Evolutionary conservation across 768 basidiomycete species (phyloP).

Genomic region (Xerocomellus amylosporus): DNA sequence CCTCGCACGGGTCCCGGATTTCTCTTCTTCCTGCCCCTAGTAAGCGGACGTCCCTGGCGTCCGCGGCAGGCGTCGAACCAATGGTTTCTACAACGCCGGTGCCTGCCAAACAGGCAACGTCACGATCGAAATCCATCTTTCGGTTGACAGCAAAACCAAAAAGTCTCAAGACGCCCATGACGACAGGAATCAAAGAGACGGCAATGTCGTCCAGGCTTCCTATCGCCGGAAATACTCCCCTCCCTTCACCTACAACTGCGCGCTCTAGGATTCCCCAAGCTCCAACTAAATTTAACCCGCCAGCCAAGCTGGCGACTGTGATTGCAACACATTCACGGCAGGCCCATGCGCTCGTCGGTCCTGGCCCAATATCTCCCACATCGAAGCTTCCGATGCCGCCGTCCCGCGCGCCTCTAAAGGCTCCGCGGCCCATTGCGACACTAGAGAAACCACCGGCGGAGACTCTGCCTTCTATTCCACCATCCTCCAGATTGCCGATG

Average conservation of each 20-base stretch:
- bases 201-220: slow-evolving; percentile 18
- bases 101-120: background rate
- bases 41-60: slow-evolving; percentile 30
- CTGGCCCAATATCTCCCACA: slow-evolving; percentile 1
- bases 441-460: slow-evolving; percentile 9
- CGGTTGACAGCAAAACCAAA: slow-evolving; percentile 28
- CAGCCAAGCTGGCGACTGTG: slow-evolving; percentile 29
- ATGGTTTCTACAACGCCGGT: slow-evolving; percentile 2
- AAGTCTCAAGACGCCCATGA: slow-evolving; percentile 13
- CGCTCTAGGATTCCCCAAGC: slow-evolving; percentile 22
- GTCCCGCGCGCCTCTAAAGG: slow-evolving; percentile 11
- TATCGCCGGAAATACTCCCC: background rate
- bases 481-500: slow-evolving; percentile 23
- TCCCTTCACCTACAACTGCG: slow-evolving; percentile 1
- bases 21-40: slow-evolving; percentile 25
- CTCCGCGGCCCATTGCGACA: slow-evolving; percentile 1
- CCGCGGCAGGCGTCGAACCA: slow-evolving; percentile 22
- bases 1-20: slow-evolving; percentile 14
- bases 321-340: slow-evolving; percentile 26
- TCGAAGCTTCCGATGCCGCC: slow-evolving; percentile 25
- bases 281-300: slow-evolving; percentile 29
- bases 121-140: slow-evolving; percentile 32
- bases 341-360: background rate
- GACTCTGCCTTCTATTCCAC: background rate
- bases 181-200: background rate